A percentile compares a stretch with the other conserved stretches of the same genome.
Evolutionary conservation across 2,329 filamentous ascomycete species (phyloP).

Genomic region (Emericellopsis atlantica): DNA sequence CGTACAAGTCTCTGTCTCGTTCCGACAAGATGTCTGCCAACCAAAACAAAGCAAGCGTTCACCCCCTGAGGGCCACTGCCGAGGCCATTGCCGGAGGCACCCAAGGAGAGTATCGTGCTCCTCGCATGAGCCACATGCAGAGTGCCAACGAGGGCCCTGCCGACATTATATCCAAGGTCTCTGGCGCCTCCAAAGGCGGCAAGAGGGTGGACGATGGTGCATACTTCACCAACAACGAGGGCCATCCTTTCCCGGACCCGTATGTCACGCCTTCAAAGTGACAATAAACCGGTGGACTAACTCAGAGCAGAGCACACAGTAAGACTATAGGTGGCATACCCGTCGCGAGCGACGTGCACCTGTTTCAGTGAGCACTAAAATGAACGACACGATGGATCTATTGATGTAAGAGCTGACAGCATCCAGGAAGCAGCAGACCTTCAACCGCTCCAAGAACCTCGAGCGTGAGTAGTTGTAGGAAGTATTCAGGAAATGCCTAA

Average conservation of each 20-base stretch:
- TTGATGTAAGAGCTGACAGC: neutral
- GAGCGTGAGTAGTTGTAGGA: slow-evolving; percentile 16
- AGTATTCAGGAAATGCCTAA: too few relatives aligned
- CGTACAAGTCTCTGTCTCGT: too few relatives aligned
- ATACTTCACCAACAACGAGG: slow-evolving; percentile 44
- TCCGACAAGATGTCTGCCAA: slow-evolving; percentile 2
- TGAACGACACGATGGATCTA: too few relatives aligned
- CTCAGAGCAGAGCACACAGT: slow-evolving; percentile 21
- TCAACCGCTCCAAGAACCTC: slow-evolving; percentile 41
- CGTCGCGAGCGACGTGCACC: slow-evolving; percentile 33
- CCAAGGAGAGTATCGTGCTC: slow-evolving; percentile 20
- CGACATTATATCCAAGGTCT: slow-evolving; percentile 35
- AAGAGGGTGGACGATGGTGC: slow-evolving; percentile 33
- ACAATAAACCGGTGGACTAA: neutral
- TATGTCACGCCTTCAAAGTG: slow-evolving; percentile 7
- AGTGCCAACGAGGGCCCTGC: slow-evolving; percentile 37
- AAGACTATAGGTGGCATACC: slow-evolving; percentile 40
- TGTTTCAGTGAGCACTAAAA: slow-evolving; percentile 23
- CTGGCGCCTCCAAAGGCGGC: slow-evolving; percentile 28
- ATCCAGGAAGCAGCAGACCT: slow-evolving; percentile 33
- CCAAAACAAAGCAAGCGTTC: slow-evolving; percentile 13
- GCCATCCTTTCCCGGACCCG: slow-evolving; percentile 35
- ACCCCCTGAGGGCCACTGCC: slow-evolving; percentile 26
- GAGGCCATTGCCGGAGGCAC: slow-evolving; percentile 24
- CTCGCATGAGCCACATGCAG: slow-evolving; percentile 25